These are phyloP conservation scores for Hymenochaete sp. DNA, from an alignment of 1,284 basidiomycete species.

Conservation along the genomic window DNA sequence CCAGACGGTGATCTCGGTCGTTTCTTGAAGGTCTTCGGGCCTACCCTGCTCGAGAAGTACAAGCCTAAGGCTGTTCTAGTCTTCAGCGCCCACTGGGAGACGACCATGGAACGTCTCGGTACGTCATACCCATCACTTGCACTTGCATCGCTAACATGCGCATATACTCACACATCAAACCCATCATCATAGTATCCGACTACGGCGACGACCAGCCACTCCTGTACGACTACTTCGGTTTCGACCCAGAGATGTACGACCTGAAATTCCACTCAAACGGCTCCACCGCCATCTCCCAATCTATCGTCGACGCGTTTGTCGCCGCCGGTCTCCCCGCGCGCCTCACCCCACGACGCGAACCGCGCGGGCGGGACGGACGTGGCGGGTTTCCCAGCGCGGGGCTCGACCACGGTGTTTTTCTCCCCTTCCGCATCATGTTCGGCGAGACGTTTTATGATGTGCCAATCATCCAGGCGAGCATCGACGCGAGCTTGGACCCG, in stretches of 20 bases:
- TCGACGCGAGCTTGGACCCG: constrained; percentile 53
- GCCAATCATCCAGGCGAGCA: constrained; percentile 63
- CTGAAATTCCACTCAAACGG: constrained; percentile 61
- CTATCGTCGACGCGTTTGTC: constrained; percentile 52
- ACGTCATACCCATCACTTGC: constrained; percentile 15
- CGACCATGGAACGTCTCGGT: constrained; percentile 46
- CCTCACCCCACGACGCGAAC: constrained; percentile 39
- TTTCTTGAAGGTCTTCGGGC: constrained; percentile 65
- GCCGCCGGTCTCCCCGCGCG: constrained; percentile 53
- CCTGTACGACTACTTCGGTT: constrained; percentile 67
- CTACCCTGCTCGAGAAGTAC: constrained; percentile 58
- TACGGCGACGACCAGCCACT: constrained; percentile 67
- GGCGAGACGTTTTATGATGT: constrained; percentile 49
- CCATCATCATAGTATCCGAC: constrained; percentile 45
- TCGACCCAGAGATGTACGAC: constrained; percentile 47
- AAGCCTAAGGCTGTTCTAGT: constrained; percentile 67
- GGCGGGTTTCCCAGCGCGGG: constrained; percentile 48
- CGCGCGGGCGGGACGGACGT: constrained; percentile 60
- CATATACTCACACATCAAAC: neutral
- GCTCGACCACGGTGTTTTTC: constrained; percentile 64
- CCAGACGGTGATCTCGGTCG: constrained; percentile 45
- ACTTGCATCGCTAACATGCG: neutral
- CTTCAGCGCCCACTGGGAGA: constrained; percentile 78
- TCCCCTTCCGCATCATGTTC: constrained; percentile 73
- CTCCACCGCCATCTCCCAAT: constrained; percentile 44